Conservation (phyloP, 495 filamentous ascomycete species). For the Aspergillus nanangensis region DNA sequence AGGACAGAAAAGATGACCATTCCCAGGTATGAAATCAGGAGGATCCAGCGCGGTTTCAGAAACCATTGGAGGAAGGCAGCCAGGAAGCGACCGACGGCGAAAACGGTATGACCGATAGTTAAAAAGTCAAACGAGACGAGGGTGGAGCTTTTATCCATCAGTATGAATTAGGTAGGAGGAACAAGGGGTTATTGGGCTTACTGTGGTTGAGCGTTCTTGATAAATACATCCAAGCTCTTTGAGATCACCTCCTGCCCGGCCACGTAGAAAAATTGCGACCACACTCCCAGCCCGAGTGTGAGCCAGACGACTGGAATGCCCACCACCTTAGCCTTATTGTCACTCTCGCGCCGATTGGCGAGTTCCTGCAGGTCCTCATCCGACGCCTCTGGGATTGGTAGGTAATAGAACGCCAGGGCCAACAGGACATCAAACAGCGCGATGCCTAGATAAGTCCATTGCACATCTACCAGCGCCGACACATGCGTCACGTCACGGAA, state of each 20-base stretch:
- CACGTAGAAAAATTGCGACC: constrained; percentile 62
- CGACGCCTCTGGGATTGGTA: constrained; percentile 62
- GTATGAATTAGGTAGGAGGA: not conserved
- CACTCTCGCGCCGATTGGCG: constrained; percentile 45
- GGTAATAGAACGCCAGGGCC: constrained; percentile 60
- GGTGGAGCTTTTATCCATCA: constrained; percentile 8
- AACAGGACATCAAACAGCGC: constrained; percentile 60
- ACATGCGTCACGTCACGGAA: constrained; percentile 49
- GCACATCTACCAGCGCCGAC: constrained; percentile 56
- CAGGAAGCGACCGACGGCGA: constrained; percentile 60
- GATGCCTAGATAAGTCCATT: constrained; percentile 71
- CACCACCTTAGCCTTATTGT: constrained; percentile 42
- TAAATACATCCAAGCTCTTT: constrained; percentile 38
- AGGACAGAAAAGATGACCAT: constrained; percentile 52
- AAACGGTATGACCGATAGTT: constrained; percentile 54
- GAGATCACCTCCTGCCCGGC: constrained; percentile 60
- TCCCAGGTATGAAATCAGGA: constrained; percentile 51
- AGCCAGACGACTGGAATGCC: constrained; percentile 51
- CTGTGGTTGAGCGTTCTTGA: constrained; percentile 28
- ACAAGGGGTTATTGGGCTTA: constrained; percentile 27
- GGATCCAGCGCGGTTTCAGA: constrained; percentile 59
- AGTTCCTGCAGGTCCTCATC: constrained; percentile 58
- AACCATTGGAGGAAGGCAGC: constrained; percentile 50
- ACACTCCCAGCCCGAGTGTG: constrained; percentile 52
- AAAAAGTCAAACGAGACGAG: constrained; percentile 39